phyloP scores from a whole-genome alignment of 768 basidiomycete genomes.

The Russula sp. region DNA sequence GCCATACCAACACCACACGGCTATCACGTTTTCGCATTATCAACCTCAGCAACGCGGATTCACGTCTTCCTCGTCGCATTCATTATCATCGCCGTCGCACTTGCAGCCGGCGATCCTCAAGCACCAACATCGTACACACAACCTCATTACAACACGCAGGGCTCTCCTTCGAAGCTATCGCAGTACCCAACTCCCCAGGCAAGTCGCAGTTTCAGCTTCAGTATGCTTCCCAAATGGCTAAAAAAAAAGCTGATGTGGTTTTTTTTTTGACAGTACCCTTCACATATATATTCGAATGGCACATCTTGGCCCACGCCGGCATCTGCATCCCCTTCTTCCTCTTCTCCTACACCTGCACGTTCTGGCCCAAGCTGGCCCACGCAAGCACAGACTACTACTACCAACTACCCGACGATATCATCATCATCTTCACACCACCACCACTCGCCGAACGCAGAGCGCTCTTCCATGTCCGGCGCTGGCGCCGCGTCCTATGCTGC shows the following conservation, averaged over 20 bases:
- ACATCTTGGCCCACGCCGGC: conserved; percentile 15
- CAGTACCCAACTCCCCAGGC: conserved; percentile 13
- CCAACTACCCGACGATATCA: conserved; percentile 1
- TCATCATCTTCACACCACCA: neutral
- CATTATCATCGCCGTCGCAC: conserved; percentile 6
- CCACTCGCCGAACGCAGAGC: conserved; percentile 18
- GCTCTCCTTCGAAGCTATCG: conserved; percentile 11
- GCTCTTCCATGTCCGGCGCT: conserved; percentile 20
- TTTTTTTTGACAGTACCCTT: conserved; percentile 8
- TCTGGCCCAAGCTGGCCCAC: conserved; percentile 14
- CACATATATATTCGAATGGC: conserved; percentile 20
- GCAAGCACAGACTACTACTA: conserved; percentile 8
- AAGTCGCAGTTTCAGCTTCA: neutral
- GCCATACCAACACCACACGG: conserved; percentile 19
- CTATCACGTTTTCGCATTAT: conserved; percentile 30
- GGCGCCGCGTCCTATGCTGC: neutral
- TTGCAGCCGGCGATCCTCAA: conserved; percentile 6
- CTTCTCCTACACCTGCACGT: neutral
- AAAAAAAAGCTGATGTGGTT: neutral
- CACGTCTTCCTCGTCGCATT: conserved; percentile 12
- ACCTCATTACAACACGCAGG: conserved; percentile 10
- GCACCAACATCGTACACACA: conserved; percentile 4
- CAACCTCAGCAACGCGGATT: conserved; percentile 30
- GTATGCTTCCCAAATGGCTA: neutral
- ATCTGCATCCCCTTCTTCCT: neutral